Evolutionary conservation across 495 filamentous ascomycete species (phyloP).

Genomic region (Podospora conica): DNA sequence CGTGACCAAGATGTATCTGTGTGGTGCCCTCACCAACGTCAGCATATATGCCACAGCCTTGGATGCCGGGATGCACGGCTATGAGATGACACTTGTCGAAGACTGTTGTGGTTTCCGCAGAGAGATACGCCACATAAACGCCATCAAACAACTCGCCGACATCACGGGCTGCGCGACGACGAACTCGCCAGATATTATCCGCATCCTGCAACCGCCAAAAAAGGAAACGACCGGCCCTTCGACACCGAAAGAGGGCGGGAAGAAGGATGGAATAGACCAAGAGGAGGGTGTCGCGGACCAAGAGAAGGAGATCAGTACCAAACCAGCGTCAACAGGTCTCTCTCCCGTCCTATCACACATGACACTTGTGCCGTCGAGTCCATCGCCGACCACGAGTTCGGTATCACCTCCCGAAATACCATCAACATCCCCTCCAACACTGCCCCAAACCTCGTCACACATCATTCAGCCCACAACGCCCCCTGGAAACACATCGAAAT

Average conservation of each 20-base stretch:
- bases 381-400: constrained; percentile 2
- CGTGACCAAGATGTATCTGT: constrained; percentile 87
- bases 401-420: neutral
- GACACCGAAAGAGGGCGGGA: neutral
- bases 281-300: neutral
- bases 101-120: constrained; percentile 85
- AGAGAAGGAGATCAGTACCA: neutral
- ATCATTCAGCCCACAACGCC: constrained; percentile 10
- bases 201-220: constrained; percentile 21
- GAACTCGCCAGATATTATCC: constrained; percentile 52
- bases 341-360: constrained; percentile 27
- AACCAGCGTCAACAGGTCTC: constrained; percentile 18
- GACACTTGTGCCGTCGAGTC: constrained; percentile 7
- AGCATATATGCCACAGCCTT: constrained; percentile 89
- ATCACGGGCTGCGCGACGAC: constrained; percentile 66
- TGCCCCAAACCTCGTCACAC: neutral
- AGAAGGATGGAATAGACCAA: neutral
- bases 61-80: constrained; percentile 82
- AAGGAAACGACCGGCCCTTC: neutral
- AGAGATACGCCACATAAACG: constrained; percentile 63
- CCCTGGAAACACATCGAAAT: neutral
- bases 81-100: constrained; percentile 75
- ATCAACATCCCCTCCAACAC: neutral
- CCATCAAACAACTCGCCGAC: constrained; percentile 68
- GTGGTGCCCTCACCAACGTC: constrained; percentile 81